Evolutionary conservation across 2,329 filamentous ascomycete species (phyloP).

Genomic region (Ceratocystiopsis brevicomis): DNA sequence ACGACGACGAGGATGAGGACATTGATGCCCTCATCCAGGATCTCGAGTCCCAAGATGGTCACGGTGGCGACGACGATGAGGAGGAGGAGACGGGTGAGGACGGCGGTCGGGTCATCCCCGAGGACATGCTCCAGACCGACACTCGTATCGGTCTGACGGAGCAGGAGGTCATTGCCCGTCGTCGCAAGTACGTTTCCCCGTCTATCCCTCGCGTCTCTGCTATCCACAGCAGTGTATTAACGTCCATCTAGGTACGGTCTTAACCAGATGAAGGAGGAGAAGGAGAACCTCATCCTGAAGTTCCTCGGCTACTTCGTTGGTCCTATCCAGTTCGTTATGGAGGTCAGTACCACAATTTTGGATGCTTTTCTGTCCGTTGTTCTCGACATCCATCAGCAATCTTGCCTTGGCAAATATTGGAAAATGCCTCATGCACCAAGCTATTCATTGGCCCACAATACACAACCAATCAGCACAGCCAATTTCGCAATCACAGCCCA

Average conservation of each 20-base stretch:
- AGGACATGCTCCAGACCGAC: constrained; percentile 54
- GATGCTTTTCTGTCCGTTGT: not conserved
- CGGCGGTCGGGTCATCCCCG: constrained; percentile 45
- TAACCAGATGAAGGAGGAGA: constrained; percentile 79
- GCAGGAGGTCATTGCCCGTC: constrained; percentile 41
- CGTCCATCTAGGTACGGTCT: constrained; percentile 32
- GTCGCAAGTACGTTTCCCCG: constrained; percentile 35
- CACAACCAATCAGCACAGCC: too few species aligned
- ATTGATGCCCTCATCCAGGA: constrained; percentile 78
- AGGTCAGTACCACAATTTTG: constrained; percentile 32
- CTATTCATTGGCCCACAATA: not conserved
- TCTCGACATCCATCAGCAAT: not conserved
- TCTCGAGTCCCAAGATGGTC: constrained; percentile 64
- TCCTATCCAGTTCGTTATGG: constrained; percentile 88
- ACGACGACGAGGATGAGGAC: constrained; percentile 63
- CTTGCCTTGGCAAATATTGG: not conserved
- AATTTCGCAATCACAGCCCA: too few species aligned
- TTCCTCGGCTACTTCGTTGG: constrained; percentile 71
- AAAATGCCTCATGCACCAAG: constrained; percentile 5
- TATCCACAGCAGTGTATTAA: not conserved
- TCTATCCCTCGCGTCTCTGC: not conserved
- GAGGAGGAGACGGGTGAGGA: constrained; percentile 24
- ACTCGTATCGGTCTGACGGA: constrained; percentile 50
- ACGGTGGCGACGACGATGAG: constrained; percentile 39
- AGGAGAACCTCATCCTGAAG: constrained; percentile 68